Percentiles rank a stretch among this genome's conserved stretches.
Evolutionary conservation across 2,329 filamentous ascomycete species (phyloP).

Genomic region (Colletotrichum sublineola): DNA sequence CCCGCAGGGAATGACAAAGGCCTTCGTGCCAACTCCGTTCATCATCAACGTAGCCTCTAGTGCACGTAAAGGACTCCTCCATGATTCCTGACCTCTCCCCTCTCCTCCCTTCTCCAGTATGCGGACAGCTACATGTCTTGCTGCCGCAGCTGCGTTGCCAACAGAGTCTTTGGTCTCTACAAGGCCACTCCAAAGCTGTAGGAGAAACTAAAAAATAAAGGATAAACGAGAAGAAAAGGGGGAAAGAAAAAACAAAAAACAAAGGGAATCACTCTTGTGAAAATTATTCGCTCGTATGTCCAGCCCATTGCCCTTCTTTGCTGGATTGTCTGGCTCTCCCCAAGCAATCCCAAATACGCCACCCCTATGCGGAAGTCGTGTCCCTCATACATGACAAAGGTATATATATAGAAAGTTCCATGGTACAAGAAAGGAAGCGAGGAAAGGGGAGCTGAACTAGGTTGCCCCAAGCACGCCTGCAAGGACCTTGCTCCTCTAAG

Average conservation of each 20-base stretch:
- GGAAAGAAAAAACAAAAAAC: background rate
- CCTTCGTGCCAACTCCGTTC: constrained; percentile 34
- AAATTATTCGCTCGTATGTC: constrained; percentile 42
- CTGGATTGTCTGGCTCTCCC: constrained; percentile 27
- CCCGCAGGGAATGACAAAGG: constrained; percentile 4
- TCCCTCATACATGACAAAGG: constrained; percentile 43
- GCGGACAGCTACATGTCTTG: constrained; percentile 17
- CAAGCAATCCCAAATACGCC: constrained; percentile 42
- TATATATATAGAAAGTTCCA: constrained; percentile 41
- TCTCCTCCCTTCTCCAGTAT: background rate
- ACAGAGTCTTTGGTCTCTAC: constrained; percentile 4
- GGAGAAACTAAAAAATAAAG: background rate
- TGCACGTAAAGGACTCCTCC: constrained; percentile 34
- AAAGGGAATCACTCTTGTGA: constrained; percentile 40
- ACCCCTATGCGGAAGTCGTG: constrained; percentile 42
- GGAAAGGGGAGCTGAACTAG: constrained; percentile 25
- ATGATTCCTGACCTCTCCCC: constrained; percentile 4
- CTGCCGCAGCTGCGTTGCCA: constrained; percentile 2
- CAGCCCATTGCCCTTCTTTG: constrained; percentile 28
- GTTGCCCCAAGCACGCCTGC: constrained; percentile 2
- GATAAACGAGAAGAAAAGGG: constrained; percentile 4
- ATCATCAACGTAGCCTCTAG: constrained; percentile 35
- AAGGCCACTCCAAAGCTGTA: background rate
- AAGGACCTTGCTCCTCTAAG: constrained; percentile 44
- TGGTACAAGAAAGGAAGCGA: constrained; percentile 41